Evolutionary conservation across 2,329 filamentous ascomycete species (phyloP).

Genomic region (Sordariomycetes sp.): DNA sequence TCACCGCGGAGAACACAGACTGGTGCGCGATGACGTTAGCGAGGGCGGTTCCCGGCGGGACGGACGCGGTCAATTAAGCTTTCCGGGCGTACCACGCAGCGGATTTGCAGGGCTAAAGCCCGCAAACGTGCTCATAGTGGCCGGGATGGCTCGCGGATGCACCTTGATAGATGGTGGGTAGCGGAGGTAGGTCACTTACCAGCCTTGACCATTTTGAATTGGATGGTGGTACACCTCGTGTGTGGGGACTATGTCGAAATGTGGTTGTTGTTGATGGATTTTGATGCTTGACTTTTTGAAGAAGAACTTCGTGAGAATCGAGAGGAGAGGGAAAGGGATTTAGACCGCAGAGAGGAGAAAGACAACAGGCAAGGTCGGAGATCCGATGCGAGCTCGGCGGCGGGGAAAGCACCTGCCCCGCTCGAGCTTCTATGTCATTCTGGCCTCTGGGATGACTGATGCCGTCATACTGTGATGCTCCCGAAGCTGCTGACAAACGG

Average conservation of each 20-base stretch:
- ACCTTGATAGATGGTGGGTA: conserved; percentile 5
- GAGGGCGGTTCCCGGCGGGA: background rate
- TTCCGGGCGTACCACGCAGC: background rate
- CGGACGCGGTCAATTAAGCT: background rate
- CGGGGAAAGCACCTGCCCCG: conserved; percentile 4
- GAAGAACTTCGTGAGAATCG: conserved; percentile 2
- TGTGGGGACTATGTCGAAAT: background rate
- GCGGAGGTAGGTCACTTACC: conserved; percentile 7
- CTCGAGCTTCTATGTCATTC: conserved; percentile 4
- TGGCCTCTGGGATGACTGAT: background rate
- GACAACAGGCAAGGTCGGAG: conserved; percentile 2
- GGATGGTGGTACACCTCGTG: background rate
- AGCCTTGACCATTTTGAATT: conserved; percentile 12
- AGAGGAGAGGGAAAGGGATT: conserved; percentile 3
- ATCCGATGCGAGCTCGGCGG: conserved; percentile 5
- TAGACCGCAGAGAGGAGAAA: conserved; percentile 1
- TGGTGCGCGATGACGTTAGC: conserved; percentile 24
- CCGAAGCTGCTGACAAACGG: background rate
- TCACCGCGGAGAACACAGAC: conserved; percentile 97
- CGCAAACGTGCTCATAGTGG: conserved; percentile 4
- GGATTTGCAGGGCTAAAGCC: background rate
- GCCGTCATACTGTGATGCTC: background rate
- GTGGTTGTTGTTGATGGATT: conserved; percentile 2
- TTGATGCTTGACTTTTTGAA: background rate
- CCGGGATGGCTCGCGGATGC: background rate